Conservation (phyloP, 2,329 filamentous ascomycete species). For the Trichoderma pleuroti region DNA sequence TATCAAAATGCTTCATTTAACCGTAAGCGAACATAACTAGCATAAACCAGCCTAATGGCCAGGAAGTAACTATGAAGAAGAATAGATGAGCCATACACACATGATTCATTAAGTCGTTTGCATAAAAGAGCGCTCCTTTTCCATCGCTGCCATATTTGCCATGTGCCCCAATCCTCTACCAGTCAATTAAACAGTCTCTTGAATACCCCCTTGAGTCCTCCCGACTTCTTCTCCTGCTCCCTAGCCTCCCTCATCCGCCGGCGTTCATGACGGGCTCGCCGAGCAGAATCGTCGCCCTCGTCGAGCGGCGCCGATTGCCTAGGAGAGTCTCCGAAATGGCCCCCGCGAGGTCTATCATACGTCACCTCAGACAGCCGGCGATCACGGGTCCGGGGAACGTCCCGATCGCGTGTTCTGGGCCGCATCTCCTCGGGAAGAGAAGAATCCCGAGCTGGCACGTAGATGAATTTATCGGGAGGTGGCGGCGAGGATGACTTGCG, state of each 20-base stretch:
- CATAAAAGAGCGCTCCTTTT: conserved; percentile 9
- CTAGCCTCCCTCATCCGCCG: conserved; percentile 32
- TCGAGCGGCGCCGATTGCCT: conserved; percentile 27
- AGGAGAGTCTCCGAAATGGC: conserved; percentile 18
- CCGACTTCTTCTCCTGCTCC: conserved; percentile 31
- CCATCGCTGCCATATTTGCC: conserved; percentile 7
- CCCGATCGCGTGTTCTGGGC: conserved; percentile 9
- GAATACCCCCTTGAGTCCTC: conserved; percentile 35
- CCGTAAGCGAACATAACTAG: conserved; percentile 14
- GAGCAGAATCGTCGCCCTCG: conserved; percentile 31
- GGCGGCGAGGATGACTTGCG: conserved; percentile 25
- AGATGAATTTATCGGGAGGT: not conserved
- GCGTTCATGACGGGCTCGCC: conserved; percentile 34
- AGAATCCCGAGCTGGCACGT: conserved; percentile 7
- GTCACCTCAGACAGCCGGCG: conserved; percentile 21
- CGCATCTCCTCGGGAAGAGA: conserved; percentile 13
- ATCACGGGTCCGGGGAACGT: conserved; percentile 13
- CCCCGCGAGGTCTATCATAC: conserved; percentile 20
- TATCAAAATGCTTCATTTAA: conserved; percentile 16
- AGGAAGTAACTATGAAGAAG: conserved; percentile 10
- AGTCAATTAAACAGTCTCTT: conserved; percentile 37
- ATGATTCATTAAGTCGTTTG: conserved; percentile 19
- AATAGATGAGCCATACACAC: conserved; percentile 18
- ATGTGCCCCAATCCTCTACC: not conserved
- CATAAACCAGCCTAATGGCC: conserved; percentile 17